Base-by-base conservation (phyloP, 2,329 filamentous ascomycete species). In the Colletotrichum tanaceti region DNA sequence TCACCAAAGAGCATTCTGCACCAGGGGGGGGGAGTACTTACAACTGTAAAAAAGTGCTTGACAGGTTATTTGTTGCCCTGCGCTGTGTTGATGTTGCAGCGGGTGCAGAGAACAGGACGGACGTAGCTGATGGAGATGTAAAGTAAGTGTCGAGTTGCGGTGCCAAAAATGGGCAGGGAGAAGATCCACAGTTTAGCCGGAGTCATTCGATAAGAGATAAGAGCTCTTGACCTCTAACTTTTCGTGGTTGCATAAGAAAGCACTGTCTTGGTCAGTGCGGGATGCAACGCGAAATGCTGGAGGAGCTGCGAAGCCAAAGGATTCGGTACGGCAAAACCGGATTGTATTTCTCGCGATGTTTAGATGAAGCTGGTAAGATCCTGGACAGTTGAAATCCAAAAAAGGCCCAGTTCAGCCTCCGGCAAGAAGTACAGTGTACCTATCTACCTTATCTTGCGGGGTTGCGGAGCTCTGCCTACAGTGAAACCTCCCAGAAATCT, bases 171-270 rank as follows among this genome's bases (percentile, higher is more conserved):
- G 62, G 41, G 61, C 24, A 60, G 65, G 47, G 50, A 55, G 43
- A 57, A 55, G 18, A 32, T 32, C 66, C 66, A 65, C 43, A 35
- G 62, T 68, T 68, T 68, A 68, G 55, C 65, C 65, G 65, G 50
- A 39, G n/a, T 35, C 10, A 18, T 9, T 43, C 62, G 63, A 65
- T 65, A 65, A 60, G 62, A 63, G 66, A 68, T 65, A 68, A 65
- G 66, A 68, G 66, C 66, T 68, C 22, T 35, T 60, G 5, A 53
- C n/a, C 39, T 39, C n/a, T 18, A 52, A 28, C 55, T 53, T 46
- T 32, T 38, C n/a, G 43, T 11, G 18, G 20, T 20, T 6, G 10
- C 53, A 22, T 35, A 28, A 41, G 44, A 53, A 38, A 35, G 22
- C 46, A 9, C 18, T 38, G 49, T 13, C 5, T 43, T 20, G 16